Evolutionary conservation across 768 basidiomycete species (phyloP), one percentile per base, ranked within the genome.

Genomic region (Rhizopogon vesiculosus): DNA sequence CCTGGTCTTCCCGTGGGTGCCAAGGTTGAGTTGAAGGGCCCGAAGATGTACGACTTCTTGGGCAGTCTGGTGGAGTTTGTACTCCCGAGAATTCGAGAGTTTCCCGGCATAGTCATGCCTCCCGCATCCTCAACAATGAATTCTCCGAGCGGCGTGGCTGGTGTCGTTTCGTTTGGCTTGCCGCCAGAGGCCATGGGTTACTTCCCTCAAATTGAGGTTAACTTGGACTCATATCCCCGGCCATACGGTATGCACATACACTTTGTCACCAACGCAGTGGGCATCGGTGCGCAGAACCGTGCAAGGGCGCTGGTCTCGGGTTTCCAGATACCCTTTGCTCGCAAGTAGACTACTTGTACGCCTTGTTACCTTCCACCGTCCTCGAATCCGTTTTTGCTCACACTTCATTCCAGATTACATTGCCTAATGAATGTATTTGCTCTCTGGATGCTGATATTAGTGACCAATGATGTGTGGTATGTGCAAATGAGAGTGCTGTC

Each of bases 131-230:
- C 82, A n/a, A 85, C 81, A 39, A 74, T 81, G 42, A 82, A 86
- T 59, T 88, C 86, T 1, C 86, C 91, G 1, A 85, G 83, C 53
- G 84, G 86, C 1, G 89, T 91, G 2, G 80, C 89, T 0, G 95
- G 97, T 50, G 92, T 96, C 18, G 90, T 98, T 50, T 84, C 86
- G 3, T 87, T 98, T 62, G 96, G 96, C 46, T 77, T 99, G 3
- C 84, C 89, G 0, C 85, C 92, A 1, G 72, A 76, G 4, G 93
- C 95, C 0, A 87, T 99, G 81, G 85, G 80, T 7, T 79, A 95
- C 62, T 99, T 98, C 77, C 96, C 96, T 1, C 91, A 96, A 73
- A 89, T 98, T 55, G 96, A 98, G 74, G 87, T 93, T 70, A 97
- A 97, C 68, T 71, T 89, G 42, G 95, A 98, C 65, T 73, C 89